Conservation (phyloP, 371 early-diverging fungal genomes). For the Mucor piriformis region DNA sequence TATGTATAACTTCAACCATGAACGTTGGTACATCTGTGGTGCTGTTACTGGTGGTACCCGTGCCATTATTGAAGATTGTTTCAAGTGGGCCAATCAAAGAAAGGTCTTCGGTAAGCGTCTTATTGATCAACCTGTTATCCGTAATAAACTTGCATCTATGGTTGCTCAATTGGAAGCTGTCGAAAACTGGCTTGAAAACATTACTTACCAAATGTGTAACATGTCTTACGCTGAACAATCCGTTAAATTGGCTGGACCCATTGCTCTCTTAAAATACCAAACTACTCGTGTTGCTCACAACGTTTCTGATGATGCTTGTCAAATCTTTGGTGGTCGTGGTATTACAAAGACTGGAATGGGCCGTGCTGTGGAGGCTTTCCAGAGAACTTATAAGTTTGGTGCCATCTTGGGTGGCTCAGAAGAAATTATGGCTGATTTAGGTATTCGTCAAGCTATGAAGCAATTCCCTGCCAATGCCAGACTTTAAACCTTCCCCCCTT, state of each 20-base stretch:
- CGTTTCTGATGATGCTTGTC: constrained; percentile 65
- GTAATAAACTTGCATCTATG: constrained; percentile 70
- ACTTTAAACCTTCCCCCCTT: constrained; percentile 11
- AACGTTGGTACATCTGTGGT: constrained; percentile 78
- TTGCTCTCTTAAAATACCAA: constrained; percentile 65
- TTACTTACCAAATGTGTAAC: constrained; percentile 69
- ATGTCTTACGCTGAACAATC: constrained; percentile 65
- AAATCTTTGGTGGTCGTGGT: constrained; percentile 74
- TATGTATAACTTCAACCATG: constrained; percentile 80
- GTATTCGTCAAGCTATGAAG: constrained; percentile 53
- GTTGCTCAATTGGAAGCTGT: constrained; percentile 60
- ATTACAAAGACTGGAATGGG: constrained; percentile 72
- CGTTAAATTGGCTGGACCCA: constrained; percentile 67
- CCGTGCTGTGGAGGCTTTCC: constrained; percentile 56
- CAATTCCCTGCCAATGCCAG: constrained; percentile 34
- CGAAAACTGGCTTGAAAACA: constrained; percentile 64
- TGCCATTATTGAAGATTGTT: constrained; percentile 78
- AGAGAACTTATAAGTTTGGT: constrained; percentile 41
- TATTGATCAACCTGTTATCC: constrained; percentile 66
- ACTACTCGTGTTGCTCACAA: constrained; percentile 60
- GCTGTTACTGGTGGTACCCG: constrained; percentile 82
- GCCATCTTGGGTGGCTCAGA: constrained; percentile 90
- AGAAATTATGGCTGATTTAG: constrained; percentile 57
- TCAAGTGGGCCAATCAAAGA: constrained; percentile 85
- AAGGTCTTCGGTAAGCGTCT: constrained; percentile 83